These are phyloP conservation scores for Lasiosphaeriaceae sp. DNA, from an alignment of 495 filamentous ascomycete genomes.

Conservation along the genomic window DNA sequence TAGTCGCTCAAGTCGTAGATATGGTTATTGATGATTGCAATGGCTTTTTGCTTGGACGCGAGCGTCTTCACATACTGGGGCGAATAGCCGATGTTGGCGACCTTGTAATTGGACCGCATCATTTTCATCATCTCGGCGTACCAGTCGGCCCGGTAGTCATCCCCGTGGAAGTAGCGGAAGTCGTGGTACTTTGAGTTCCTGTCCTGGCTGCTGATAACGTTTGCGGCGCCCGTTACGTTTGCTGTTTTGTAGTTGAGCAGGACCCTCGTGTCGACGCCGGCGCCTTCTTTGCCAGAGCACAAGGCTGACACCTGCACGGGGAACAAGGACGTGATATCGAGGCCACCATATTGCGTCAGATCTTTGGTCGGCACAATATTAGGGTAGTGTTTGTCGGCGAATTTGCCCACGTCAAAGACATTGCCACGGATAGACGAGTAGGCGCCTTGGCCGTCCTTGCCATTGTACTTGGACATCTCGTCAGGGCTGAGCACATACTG, in stretches of 20 bases:
- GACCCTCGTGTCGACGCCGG: constrained; percentile 61
- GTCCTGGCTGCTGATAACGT: constrained; percentile 63
- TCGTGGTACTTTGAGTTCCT: constrained; percentile 81
- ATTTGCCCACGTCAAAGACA: constrained; percentile 78
- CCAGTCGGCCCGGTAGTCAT: constrained; percentile 84
- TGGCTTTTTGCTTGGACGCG: constrained; percentile 56
- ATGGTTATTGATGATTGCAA: constrained; percentile 74
- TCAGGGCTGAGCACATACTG: constrained; percentile 80
- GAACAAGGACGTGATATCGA: constrained; percentile 83
- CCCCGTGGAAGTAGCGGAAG: constrained; percentile 72
- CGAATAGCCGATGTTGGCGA: constrained; percentile 85
- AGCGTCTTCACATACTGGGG: constrained; percentile 69
- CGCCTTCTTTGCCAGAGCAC: constrained; percentile 70
- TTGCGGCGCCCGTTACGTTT: constrained; percentile 67
- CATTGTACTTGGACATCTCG: constrained; percentile 71
- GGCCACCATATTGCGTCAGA: constrained; percentile 75
- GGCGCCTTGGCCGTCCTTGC: constrained; percentile 58
- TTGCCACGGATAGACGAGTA: constrained; percentile 83
- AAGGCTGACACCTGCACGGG: constrained; percentile 92
- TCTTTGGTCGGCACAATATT: constrained; percentile 57
- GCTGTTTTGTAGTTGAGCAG: constrained; percentile 74
- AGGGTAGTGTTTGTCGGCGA: constrained; percentile 78
- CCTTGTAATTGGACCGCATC: constrained; percentile 74
- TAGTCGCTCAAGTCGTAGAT: constrained; percentile 95
- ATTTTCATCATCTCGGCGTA: constrained; percentile 78